Conservation (phyloP, 2,329 filamentous ascomycete species). For the Sporothrix schenckii region DNA sequence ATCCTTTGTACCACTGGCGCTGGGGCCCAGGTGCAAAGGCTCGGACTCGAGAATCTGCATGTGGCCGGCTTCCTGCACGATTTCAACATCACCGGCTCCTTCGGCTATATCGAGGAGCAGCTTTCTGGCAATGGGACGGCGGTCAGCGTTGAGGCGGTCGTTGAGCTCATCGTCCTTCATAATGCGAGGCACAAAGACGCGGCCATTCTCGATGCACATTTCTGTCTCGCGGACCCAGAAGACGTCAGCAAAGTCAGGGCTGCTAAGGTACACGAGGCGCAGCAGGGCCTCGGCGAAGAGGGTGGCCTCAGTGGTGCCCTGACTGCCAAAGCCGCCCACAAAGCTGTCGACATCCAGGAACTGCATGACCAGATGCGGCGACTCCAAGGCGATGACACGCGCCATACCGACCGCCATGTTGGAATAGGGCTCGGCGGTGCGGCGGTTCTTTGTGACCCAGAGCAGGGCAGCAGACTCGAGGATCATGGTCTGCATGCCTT, state of each 20-base stretch:
- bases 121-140: constrained; percentile 32
- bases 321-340: not conserved
- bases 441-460: constrained; percentile 38
- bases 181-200: constrained; percentile 40
- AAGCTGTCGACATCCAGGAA: constrained; percentile 37
- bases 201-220: constrained; percentile 38
- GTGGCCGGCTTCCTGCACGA: constrained; percentile 27
- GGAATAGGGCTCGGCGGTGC: constrained; percentile 34
- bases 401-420: constrained; percentile 38
- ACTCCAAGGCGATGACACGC: constrained; percentile 37
- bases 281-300: constrained; percentile 34
- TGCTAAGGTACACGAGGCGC: constrained; percentile 32
- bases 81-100: constrained; percentile 8
- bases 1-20: not conserved
- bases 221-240: constrained; percentile 37
- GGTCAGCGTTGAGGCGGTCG: constrained; percentile 35
- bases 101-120: constrained; percentile 3
- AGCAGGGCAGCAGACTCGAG: constrained; percentile 34
- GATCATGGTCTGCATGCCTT: constrained; percentile 35
- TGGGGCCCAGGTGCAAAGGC: constrained; percentile 13
- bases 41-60: constrained; percentile 28
- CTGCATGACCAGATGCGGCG: constrained; percentile 37
- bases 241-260: constrained; percentile 29
- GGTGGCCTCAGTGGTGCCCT: constrained; percentile 9
- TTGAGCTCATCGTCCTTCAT: constrained; percentile 33